Conservation (phyloP, 192 early-diverging fungal genomes). For the Mortierella hygrophila region DNA sequence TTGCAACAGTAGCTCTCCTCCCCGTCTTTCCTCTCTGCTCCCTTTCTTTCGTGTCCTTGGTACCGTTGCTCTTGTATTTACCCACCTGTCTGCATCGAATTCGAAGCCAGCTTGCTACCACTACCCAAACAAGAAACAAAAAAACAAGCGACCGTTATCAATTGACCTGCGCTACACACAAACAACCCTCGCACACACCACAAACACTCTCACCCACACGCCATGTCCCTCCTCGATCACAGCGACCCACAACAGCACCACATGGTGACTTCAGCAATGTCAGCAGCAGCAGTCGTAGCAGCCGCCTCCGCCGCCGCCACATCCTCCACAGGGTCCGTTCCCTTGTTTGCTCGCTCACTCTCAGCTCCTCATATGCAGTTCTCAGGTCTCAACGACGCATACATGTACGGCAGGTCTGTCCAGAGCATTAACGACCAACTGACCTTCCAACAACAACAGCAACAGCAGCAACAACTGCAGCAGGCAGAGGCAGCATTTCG, state of each 20-base stretch:
- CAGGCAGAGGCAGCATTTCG: not conserved
- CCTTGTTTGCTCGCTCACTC: conserved; percentile 27
- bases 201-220: not conserved
- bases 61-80: not conserved
- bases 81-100: not conserved
- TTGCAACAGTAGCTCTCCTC: not conserved
- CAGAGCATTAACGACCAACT: conserved; percentile 12
- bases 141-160: not conserved
- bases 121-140: not conserved
- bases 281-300: conserved; percentile 9
- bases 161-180: conserved; percentile 2
- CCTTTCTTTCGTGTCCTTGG: not conserved
- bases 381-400: not conserved
- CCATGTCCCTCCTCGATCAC: conserved; percentile 26
- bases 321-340: not conserved
- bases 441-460: not conserved
- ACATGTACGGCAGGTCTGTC: not conserved
- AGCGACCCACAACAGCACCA: conserved; percentile 13
- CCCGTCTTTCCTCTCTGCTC: not conserved
- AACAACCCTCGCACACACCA: not conserved
- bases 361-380: conserved; percentile 38
- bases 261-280: not conserved
- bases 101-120: not conserved
- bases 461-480: not conserved
- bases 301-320: conserved; percentile 10